Conservation (phyloP, 2,329 filamentous ascomycete genomes). For the Talaromyces sp. region DNA sequence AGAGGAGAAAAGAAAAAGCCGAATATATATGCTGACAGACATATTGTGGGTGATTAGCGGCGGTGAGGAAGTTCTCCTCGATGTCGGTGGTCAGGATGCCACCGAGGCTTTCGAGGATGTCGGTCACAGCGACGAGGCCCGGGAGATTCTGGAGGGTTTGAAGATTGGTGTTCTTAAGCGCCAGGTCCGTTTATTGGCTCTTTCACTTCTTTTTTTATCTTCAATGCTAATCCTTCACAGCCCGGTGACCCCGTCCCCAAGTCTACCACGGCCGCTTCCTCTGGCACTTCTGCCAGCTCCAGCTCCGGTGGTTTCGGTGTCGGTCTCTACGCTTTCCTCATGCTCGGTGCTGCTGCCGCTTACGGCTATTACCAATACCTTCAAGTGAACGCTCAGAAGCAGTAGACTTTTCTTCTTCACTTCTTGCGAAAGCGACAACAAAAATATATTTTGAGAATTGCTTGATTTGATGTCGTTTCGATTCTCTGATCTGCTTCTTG, state of each 20-base stretch:
- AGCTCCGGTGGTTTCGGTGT: slow-evolving; percentile 56
- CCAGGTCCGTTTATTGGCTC: slow-evolving; percentile 47
- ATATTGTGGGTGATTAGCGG: slow-evolving; percentile 57
- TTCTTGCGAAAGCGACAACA: not conserved
- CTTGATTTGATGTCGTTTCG: not conserved
- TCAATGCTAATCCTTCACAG: slow-evolving; percentile 30
- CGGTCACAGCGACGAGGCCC: slow-evolving; percentile 96
- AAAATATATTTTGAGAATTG: not conserved
- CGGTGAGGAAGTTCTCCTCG: slow-evolving; percentile 96
- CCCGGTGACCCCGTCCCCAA: slow-evolving; percentile 74
- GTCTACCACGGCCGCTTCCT: slow-evolving; percentile 46
- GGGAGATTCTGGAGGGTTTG: slow-evolving; percentile 80
- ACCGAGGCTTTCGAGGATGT: slow-evolving; percentile 99
- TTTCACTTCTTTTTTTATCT: not conserved
- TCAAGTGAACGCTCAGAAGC: slow-evolving; percentile 42
- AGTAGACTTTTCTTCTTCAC: slow-evolving; percentile 15
- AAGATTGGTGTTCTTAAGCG: slow-evolving; percentile 74
- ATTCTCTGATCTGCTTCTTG: slow-evolving; percentile 3
- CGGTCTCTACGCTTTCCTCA: slow-evolving; percentile 73
- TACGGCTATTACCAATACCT: slow-evolving; percentile 85
- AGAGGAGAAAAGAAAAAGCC: no score
- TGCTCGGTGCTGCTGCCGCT: slow-evolving; percentile 69
- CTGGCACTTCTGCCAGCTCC: slow-evolving; percentile 36
- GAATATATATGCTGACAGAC: not conserved
- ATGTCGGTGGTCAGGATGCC: slow-evolving; percentile 91